Evolutionary conservation across 2,329 filamentous ascomycete species (phyloP), one percentile per base, ranked within the genome.

Genomic region (Cadophora luteo-olivacea): DNA sequence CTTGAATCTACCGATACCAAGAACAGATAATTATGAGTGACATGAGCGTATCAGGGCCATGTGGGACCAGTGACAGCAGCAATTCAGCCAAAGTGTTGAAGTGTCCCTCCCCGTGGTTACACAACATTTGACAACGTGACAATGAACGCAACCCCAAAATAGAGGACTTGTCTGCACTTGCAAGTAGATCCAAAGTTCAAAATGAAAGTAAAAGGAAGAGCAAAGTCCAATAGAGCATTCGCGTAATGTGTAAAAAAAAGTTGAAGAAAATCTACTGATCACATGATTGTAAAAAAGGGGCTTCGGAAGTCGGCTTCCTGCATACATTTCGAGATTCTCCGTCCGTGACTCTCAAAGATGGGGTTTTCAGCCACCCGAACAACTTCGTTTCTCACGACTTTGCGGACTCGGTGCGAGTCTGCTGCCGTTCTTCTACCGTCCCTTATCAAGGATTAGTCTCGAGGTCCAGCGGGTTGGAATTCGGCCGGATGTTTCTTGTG

Each of bases 401-500:
- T 55, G 14, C 52, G 14, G 52, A 33, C 16, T 33, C 29, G 3
- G 29, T 45, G 41, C 16, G 41, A 45, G 11, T 19, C 16, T 45
- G 41, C 41, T 45, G 41, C 29, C 16, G 16, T 33, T 3, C 14
- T 19, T n/a, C 24, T n/a, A 12, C 24, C 36, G 38, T 60, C 49
- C 19, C n/a, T 9, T 45, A 45, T 61, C 57, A 29, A 11, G 12
- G 24, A 32, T 11, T 32, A 45, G 48, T 29, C 7, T 62, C 8
- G 8, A 32, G 14, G 38, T 62, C 41, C n/a, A 48, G 22, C 9
- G 25, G 16, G 8, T 12, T 12, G 51, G 33, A 25, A 12, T 36
- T 65, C 68, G 68, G 71, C 57, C 69, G 64, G 60, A 66, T 57
- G 69, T 55, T 25, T 11, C 32, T 24, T 22, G 38, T 62, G 36